Evolutionary conservation across 2,329 filamentous ascomycete genomes (phyloP).

Genomic region (Claviceps monticola): DNA sequence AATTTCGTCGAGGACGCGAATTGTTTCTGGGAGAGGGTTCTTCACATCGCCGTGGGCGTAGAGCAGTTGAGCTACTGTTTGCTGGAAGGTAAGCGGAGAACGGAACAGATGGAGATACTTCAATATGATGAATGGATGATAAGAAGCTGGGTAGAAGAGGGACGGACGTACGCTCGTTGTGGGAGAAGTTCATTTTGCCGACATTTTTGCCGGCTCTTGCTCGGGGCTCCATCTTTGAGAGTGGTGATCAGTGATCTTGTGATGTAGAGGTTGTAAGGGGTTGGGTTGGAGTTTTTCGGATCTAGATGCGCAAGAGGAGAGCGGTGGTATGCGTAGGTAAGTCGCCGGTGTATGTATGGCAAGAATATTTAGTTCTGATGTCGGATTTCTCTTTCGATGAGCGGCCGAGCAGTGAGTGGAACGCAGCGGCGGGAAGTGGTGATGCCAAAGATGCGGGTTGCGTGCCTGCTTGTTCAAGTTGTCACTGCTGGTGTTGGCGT

Average conservation of each 20-base stretch:
- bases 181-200: slow-evolving; percentile 67
- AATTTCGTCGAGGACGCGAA: slow-evolving; percentile 84
- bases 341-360: too few relatives aligned
- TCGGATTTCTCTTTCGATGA: too few relatives aligned
- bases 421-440: background rate
- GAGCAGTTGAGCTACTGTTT: slow-evolving; percentile 56
- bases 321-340: background rate
- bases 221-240: slow-evolving; percentile 52
- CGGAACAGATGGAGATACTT: background rate
- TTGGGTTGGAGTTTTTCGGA: slow-evolving; percentile 11
- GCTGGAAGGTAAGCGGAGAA: background rate
- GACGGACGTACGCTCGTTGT: slow-evolving; percentile 47
- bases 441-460: background rate
- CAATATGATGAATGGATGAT: background rate
- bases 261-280: slow-evolving; percentile 9
- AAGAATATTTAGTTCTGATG: too few relatives aligned
- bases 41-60: slow-evolving; percentile 69
- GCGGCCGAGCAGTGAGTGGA: too few relatives aligned
- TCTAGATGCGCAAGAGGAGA: background rate
- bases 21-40: slow-evolving; percentile 67
- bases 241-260: background rate
- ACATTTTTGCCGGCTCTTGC: slow-evolving; percentile 68
- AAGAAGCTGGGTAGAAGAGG: background rate
- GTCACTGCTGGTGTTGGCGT: background rate
- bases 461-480: background rate